Base-by-base conservation (phyloP, 2,329 filamentous ascomycete species). In the Stemphylium beticola region DNA sequence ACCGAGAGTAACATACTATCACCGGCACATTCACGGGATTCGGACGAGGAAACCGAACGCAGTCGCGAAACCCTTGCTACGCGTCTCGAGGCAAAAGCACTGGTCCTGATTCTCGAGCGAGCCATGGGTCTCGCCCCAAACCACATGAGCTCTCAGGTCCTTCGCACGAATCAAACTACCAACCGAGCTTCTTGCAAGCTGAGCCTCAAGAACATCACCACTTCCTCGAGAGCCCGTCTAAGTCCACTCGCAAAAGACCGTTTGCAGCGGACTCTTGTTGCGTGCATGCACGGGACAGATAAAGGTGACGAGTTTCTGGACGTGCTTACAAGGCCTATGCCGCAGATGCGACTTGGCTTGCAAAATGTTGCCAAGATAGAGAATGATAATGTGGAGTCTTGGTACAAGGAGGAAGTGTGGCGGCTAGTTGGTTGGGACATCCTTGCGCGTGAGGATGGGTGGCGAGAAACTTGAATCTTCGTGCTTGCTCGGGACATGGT, bases 381-480 rank as follows among this genome's bases (percentile, higher is more conserved):
- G 4, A 73, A 79, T 24, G 64, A 72, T 14, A 69, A 79, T 8
- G 74, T 79, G 4, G 63, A 77, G 3, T 79, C 83, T 14, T 85
- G 83, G 82, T 86, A 85, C 60, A 77, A 79, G 48, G 77, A 78
- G 50, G 81, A 85, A 59, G 68, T 86, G 2, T 87, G 85, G 85
- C 71, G 76, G 47, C 64, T 86, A 48, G 63, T 87, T 6, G 84
- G 85, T 0, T 87, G 84, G 84, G 82, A 86, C 44, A 72, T 82
- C 5, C 65, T 82, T 15, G 62, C 64, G 3, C 60, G 52, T 11
- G 64, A 68, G 11, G 39, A 50, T 20, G 61, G 53, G 11, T 66
- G 59, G 65, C 60, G 42, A 60, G 26, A 26, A 24, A 3, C 6
- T 36, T 4, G 17, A 29, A 29, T 11, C 9, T 2, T 29, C 9